A percentile compares a stretch with the other conserved stretches of the same genome.
Conservation (phyloP, 257 asterid species). For the Nicotiana sylvestris region DNA sequence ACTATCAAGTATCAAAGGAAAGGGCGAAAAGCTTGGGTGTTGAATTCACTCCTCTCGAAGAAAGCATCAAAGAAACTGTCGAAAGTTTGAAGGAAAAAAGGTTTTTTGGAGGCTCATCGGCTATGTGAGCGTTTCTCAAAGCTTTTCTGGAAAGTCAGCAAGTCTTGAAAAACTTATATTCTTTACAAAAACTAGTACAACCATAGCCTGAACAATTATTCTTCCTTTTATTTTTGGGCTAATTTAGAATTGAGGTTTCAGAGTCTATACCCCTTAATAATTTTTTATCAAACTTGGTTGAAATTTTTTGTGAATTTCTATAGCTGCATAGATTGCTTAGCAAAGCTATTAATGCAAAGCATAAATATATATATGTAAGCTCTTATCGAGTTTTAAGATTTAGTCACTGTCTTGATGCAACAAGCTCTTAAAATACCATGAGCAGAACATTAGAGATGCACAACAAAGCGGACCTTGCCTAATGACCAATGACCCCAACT, state of each 20-base stretch:
- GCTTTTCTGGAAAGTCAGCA: neutral
- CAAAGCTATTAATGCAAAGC: neutral
- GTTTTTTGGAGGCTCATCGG: conserved; percentile 29
- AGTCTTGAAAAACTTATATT: too few species aligned
- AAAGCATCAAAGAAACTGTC: conserved; percentile 61
- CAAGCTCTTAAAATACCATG: too few species aligned
- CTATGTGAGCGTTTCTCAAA: conserved; percentile 14
- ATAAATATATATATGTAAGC: too few species aligned
- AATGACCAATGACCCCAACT: too few species aligned
- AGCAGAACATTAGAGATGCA: too few species aligned
- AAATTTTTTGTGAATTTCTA: neutral
- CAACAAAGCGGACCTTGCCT: too few species aligned
- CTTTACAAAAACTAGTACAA: neutral
- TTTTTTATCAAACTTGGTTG: too few species aligned
- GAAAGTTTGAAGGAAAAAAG: conserved; percentile 66
- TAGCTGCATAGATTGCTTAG: neutral
- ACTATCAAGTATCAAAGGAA: conserved; percentile 59
- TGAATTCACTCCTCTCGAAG: conserved; percentile 52
- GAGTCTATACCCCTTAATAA: neutral
- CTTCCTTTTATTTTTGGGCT: neutral
- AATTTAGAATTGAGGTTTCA: neutral
- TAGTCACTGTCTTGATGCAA: too few species aligned
- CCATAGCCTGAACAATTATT: neutral
- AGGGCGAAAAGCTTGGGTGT: conserved; percentile 53
- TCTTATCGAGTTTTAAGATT: too few species aligned